phyloP scores from a whole-genome alignment of 257 asterid species.

The Nemophila menziesii region DNA sequence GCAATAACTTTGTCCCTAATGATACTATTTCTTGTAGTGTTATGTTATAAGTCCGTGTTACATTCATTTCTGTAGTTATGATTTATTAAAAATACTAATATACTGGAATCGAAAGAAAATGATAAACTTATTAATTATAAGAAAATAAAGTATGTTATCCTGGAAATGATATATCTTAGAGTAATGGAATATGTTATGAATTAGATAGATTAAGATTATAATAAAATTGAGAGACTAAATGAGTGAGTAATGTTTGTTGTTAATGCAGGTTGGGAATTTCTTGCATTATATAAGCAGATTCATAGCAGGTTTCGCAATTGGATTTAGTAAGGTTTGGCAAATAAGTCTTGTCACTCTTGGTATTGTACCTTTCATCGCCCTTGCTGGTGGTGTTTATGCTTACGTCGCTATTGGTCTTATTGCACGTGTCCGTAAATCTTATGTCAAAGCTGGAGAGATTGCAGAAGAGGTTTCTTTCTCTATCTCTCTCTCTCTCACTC shows the following conservation, averaged over 20 bases:
- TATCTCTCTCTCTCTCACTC: not conserved
- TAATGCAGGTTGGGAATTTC: conserved; percentile 92
- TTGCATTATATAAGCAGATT: conserved; percentile 83
- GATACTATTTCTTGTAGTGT: too few relatives aligned
- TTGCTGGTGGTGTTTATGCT: conserved; percentile 93
- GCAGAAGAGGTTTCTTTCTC: conserved; percentile 85
- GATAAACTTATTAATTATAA: too few relatives aligned
- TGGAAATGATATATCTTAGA: too few relatives aligned
- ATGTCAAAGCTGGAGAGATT: conserved; percentile 85
- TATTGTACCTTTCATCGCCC: conserved; percentile 80
- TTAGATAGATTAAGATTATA: too few relatives aligned
- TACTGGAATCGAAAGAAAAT: not conserved
- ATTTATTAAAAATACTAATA: too few relatives aligned
- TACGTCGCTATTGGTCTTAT: conserved; percentile 77
- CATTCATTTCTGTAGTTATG: not conserved
- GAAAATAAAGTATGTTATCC: too few relatives aligned
- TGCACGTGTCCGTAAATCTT: conserved; percentile 76
- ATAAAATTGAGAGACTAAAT: too few relatives aligned
- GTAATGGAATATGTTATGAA: too few relatives aligned
- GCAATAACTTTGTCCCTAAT: too few relatives aligned
- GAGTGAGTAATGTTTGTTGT: too few relatives aligned
- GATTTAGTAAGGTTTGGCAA: conserved; percentile 91
- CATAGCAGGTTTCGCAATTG: conserved; percentile 64
- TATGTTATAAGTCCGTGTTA: not conserved
- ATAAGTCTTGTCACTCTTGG: conserved; percentile 88